Evolutionary conservation across 108 stramenopile genomes (phyloP).

Genomic region (Skeletonema potamos): DNA sequence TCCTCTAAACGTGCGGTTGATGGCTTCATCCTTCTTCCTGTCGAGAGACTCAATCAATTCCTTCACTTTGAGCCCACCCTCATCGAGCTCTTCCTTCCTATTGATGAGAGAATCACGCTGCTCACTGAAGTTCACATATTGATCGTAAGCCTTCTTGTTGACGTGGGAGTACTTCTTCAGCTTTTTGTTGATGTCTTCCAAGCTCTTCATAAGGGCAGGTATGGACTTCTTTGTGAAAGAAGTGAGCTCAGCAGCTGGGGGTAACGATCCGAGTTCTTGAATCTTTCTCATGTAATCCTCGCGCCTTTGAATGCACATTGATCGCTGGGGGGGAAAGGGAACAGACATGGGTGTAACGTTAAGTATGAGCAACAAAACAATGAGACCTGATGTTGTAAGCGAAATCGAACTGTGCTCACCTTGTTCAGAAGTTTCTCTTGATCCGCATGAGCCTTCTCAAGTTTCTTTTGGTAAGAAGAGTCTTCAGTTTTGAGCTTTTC

Average conservation of each 20-base stretch:
- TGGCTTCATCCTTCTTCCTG: conserved; percentile 98
- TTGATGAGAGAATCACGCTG: conserved; percentile 90
- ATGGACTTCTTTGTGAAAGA: conserved; percentile 72
- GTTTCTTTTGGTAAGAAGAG: conserved; percentile 53
- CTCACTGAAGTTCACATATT: conserved; percentile 97
- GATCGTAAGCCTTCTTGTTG: conserved; percentile 99
- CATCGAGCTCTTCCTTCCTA: conserved; percentile 91
- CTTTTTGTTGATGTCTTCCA: conserved; percentile 90
- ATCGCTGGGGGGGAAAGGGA: conserved; percentile 50
- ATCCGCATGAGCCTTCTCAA: conserved; percentile 68
- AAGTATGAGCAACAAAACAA: conserved; percentile 5
- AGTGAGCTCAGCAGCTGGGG: conserved; percentile 80
- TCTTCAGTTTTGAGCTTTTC: conserved; percentile 77
- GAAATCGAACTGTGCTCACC: conserved; percentile 35
- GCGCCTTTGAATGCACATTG: conserved; percentile 83
- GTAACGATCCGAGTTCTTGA: conserved; percentile 91
- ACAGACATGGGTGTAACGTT: neutral
- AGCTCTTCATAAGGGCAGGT: conserved; percentile 73
- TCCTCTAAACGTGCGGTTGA: conserved; percentile 96
- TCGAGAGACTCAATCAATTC: conserved; percentile 95
- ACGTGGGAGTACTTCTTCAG: conserved; percentile 97
- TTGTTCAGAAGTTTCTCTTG: conserved; percentile 85
- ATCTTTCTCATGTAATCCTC: conserved; percentile 90
- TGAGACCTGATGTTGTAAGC: neutral
- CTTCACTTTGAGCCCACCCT: conserved; percentile 88